Evolutionary conservation across 2,329 filamentous ascomycete species (phyloP).

Genomic region (Verruconis gallopava): DNA sequence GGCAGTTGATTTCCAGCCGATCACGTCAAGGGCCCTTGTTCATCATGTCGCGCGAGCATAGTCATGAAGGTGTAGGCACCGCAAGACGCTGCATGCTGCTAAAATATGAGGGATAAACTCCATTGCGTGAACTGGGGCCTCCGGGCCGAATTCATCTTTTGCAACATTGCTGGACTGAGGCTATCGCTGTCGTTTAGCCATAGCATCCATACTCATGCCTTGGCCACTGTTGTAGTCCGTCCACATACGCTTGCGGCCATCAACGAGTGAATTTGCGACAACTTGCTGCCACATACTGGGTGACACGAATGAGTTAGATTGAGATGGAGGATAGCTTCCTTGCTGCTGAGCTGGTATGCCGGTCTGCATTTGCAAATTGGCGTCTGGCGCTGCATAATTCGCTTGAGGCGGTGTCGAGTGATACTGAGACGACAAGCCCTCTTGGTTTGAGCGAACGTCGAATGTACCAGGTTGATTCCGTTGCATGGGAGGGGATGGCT

Average conservation of each 20-base stretch:
- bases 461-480: conserved; percentile 28
- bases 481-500: conserved; percentile 32
- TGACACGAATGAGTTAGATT: conserved; percentile 25
- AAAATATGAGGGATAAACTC: no score
- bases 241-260: conserved; percentile 33
- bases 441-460: conserved; percentile 19
- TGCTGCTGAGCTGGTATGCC: not conserved
- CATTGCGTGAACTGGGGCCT: no score
- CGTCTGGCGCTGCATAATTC: not conserved
- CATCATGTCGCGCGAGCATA: no score
- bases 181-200: conserved; percentile 8
- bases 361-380: conserved; percentile 7
- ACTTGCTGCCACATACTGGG: conserved; percentile 39
- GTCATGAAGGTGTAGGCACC: no score
- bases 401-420: conserved; percentile 1
- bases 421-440: not conserved
- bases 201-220: not conserved
- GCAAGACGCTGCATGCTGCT: no score
- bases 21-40: no score
- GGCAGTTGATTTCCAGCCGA: no score
- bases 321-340: not conserved
- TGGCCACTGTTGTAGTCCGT: conserved; percentile 17
- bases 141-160: no score
- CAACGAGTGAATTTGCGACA: conserved; percentile 28
- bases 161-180: no score